These are phyloP conservation scores for Grosmannia huntii DNA, from an alignment of 2,329 filamentous ascomycete genomes.

Conservation along the genomic window DNA sequence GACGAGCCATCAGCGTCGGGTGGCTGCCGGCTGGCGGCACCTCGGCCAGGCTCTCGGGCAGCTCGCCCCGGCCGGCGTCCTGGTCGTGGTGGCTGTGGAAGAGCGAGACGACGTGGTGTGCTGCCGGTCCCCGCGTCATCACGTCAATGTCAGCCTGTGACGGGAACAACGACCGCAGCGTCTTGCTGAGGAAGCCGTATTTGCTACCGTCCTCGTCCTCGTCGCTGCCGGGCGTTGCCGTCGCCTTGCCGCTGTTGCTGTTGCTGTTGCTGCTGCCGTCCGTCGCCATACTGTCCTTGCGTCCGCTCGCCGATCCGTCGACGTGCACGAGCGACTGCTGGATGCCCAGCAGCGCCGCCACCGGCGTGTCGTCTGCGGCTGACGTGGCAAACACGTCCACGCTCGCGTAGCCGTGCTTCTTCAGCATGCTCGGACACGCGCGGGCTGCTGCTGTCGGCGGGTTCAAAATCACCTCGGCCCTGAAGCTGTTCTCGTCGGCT, in stretches of 20 bases:
- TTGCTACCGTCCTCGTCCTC: constrained; percentile 13
- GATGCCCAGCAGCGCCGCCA: constrained; percentile 18
- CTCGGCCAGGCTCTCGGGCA: constrained; percentile 12
- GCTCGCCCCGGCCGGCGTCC: constrained; percentile 17
- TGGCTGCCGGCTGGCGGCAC: constrained; percentile 26
- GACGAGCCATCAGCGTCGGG: constrained; percentile 33
- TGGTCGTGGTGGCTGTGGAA: constrained; percentile 21
- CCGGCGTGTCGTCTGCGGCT: constrained; percentile 17
- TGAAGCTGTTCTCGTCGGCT: neutral
- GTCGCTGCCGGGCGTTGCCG: neutral
- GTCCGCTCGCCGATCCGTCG: neutral
- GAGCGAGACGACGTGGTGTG: constrained; percentile 17
- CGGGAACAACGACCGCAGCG: constrained; percentile 22
- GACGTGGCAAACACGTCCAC: constrained; percentile 18
- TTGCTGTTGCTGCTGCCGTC: neutral
- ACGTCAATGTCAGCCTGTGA: constrained; percentile 20
- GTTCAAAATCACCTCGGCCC: neutral
- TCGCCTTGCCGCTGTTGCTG: neutral
- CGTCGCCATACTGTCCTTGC: neutral
- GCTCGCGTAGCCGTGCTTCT: constrained; percentile 9
- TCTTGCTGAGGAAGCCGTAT: constrained; percentile 20
- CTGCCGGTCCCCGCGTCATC: constrained; percentile 16
- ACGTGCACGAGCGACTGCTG: constrained; percentile 8
- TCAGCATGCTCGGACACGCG: constrained; percentile 5
- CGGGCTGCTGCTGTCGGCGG: constrained; percentile 4